Evolutionary conservation across 371 early-diverging fungal species (phyloP).

Genomic region (Actinomortierella wolfii): DNA sequence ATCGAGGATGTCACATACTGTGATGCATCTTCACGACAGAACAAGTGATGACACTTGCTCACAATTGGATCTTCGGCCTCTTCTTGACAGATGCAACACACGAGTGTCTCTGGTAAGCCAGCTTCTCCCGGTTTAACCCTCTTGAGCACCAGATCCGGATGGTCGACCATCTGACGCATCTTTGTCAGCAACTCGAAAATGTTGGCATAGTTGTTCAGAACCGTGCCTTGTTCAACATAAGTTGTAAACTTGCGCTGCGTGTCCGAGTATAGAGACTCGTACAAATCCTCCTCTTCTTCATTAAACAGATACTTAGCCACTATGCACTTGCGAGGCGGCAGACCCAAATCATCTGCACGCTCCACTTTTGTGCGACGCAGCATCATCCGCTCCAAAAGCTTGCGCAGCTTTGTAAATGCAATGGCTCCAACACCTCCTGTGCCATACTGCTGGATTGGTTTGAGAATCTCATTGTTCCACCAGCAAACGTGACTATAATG

Average conservation of each 20-base stretch:
- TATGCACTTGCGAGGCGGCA: constrained; percentile 87
- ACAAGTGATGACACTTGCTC: constrained; percentile 92
- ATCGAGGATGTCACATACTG: constrained; percentile 58
- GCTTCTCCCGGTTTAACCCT: constrained; percentile 39
- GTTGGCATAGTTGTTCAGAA: constrained; percentile 94
- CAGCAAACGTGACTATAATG: constrained; percentile 79
- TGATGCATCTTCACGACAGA: constrained; percentile 75
- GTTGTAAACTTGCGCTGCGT: constrained; percentile 82
- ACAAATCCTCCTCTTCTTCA: constrained; percentile 94
- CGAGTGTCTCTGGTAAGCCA: constrained; percentile 55
- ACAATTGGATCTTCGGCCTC: constrained; percentile 87
- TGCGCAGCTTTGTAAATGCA: constrained; percentile 79
- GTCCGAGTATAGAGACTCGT: constrained; percentile 82
- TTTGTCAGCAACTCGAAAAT: constrained; percentile 83
- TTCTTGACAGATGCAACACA: constrained; percentile 95
- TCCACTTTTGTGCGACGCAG: constrained; percentile 92
- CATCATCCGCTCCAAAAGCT: constrained; percentile 90
- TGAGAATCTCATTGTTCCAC: constrained; percentile 96
- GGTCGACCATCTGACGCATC: constrained; percentile 86
- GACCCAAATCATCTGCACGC: constrained; percentile 88
- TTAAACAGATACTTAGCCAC: constrained; percentile 86
- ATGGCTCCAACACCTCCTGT: constrained; percentile 66
- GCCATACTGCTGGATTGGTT: constrained; percentile 88
- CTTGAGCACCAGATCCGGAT: constrained; percentile 84
- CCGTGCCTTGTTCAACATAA: constrained; percentile 85